Base-by-base conservation (phyloP, 371 early-diverging fungal genomes). In the Mucor irregularis region DNA sequence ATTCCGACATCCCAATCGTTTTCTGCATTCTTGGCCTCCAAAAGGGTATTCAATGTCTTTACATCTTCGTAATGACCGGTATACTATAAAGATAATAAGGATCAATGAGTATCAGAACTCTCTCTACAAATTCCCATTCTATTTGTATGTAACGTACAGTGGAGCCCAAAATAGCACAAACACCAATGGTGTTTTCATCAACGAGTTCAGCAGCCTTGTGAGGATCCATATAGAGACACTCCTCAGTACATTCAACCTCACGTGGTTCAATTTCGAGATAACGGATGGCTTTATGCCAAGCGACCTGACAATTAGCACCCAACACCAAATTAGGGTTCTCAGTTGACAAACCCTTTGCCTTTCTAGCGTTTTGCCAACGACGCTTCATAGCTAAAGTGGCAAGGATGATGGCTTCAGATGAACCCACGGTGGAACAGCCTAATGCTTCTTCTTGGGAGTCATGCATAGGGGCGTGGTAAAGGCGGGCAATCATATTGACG, bases 21-120 rank as follows among this genome's bases (percentile, higher is more conserved):
- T 16, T 80, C 76, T 31, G 56, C 53, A 33, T 83, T 62, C 54
- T 82, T 76, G 35, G 71, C 71, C 24, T 85, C 86, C 50, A 92
- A 71, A 17, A 82, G 69, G 5, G 80, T 66, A 40, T 81, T 68
- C 64, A 90, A 71, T n/a, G 64, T 74, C 42, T 79, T 66, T 16
- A 87, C 89, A 62, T 86, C 81, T 63, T 92, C 92, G 59, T 83
- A 91, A 57, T 90, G 89, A 49, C 91, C 91, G 5, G 91, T 92
- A 64, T 88, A 92, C 71, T 71, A 59, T 2, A 31, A 7, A 22
- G 16, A n/a, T 9, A 47, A 21, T 7, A n/a, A 11, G 11, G 37
- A 29, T 25, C 11, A 29, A 24, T 16, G 10, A 51, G 10, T 38
- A 19, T 2, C 24, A 33, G 7, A 24, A 8, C 16, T 13, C 10